Evolutionary conservation across 2,329 filamentous ascomycete species (phyloP).

Genomic region (Trichoderma gracile): DNA sequence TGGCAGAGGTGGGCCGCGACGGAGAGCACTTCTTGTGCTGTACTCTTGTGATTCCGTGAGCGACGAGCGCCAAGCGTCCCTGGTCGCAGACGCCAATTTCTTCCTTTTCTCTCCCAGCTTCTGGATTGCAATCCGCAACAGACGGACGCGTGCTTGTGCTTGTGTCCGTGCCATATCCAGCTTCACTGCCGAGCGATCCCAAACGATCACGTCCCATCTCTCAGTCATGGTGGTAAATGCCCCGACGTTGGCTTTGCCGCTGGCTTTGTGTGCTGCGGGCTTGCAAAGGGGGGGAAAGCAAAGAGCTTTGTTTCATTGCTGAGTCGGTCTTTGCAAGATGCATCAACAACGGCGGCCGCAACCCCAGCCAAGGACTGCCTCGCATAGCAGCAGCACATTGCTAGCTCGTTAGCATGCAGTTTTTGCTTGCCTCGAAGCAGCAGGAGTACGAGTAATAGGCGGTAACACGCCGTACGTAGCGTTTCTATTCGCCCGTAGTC

Average conservation of each 20-base stretch:
- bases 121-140: constrained; percentile 8
- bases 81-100: constrained; percentile 23
- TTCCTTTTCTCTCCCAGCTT: constrained; percentile 21
- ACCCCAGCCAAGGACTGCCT: neutral
- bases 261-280: neutral
- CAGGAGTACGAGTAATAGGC: neutral
- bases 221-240: neutral
- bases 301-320: neutral
- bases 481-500: constrained; percentile 3
- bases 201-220: neutral
- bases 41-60: constrained; percentile 21
- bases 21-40: constrained; percentile 14
- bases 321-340: neutral
- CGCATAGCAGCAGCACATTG: neutral
- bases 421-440: neutral
- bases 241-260: neutral
- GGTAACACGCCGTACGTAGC: neutral
- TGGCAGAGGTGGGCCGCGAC: constrained; percentile 25
- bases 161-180: neutral
- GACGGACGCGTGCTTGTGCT: neutral
- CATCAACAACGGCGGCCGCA: neutral
- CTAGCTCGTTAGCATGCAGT: neutral
- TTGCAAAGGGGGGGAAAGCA: neutral
- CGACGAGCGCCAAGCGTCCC: constrained; percentile 21
- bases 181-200: neutral